Evolutionary conservation across 176 grass and related monocot genomes (phyloP).

Genomic region (Carex cristatella): DNA sequence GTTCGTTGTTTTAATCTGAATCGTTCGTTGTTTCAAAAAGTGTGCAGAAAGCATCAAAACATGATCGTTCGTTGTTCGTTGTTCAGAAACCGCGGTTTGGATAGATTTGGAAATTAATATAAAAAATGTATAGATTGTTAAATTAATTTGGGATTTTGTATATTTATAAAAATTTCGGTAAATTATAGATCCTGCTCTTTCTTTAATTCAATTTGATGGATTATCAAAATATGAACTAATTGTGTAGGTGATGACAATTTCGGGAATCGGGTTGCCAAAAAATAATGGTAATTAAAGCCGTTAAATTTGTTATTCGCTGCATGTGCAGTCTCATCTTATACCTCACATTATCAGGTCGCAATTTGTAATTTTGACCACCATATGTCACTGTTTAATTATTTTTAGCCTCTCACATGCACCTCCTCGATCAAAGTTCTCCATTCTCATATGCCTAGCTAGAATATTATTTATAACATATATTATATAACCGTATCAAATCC

Average conservation of each 20-base stretch:
- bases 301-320: not conserved
- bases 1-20: no score
- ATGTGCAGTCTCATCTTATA: constrained; percentile 22
- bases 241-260: not conserved
- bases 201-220: no score
- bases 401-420: not conserved
- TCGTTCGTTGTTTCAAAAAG: no score
- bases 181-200: no score
- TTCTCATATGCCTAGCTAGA: not conserved
- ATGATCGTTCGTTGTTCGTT: no score
- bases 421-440: not conserved
- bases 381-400: not conserved
- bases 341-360: not conserved
- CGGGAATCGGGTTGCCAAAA: not conserved
- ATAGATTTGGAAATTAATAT: no score
- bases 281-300: not conserved
- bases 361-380: not conserved
- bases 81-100: no score
- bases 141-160: no score
- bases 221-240: no score
- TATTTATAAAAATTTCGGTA: no score
- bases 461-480: not conserved
- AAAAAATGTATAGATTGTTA: no score
- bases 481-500: not conserved
- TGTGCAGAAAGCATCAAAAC: no score